phyloP scores from a whole-genome alignment of 2,329 filamentous ascomycete genomes.

The Apiospora koreana region DNA sequence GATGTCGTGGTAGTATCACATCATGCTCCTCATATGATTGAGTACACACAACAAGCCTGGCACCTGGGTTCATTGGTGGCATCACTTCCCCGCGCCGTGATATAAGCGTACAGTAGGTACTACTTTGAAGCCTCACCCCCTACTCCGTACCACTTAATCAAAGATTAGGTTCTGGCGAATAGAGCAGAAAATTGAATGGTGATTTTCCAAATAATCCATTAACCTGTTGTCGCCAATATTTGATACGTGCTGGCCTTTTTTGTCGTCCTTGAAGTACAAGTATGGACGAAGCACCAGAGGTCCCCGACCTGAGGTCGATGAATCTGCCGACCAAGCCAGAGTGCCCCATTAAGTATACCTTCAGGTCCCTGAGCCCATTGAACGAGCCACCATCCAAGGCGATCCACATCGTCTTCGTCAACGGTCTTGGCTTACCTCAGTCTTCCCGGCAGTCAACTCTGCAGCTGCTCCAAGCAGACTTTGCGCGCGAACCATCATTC shows the following conservation, averaged over 20 bases:
- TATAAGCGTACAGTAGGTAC: no score
- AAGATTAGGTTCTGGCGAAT: no score
- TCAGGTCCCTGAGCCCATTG: not conserved
- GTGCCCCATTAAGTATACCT: constrained; percentile 8
- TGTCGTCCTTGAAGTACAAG: not conserved
- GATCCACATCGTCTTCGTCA: constrained; percentile 10
- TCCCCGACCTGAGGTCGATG: not conserved
- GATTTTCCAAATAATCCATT: no score
- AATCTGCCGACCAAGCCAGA: not conserved
- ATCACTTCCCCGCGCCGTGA: no score
- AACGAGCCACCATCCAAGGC: not conserved
- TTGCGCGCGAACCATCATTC: not conserved
- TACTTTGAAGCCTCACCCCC: no score
- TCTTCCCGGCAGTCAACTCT: not conserved
- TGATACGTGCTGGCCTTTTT: not conserved
- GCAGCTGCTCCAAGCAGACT: not conserved
- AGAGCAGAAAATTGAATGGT: no score
- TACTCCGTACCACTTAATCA: no score
- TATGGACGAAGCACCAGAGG: not conserved
- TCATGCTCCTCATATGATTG: no score
- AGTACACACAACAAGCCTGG: no score
- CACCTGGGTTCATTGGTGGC: no score
- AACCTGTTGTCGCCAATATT: no score
- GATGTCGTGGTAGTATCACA: no score
- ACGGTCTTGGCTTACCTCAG: constrained; percentile 10